phyloP scores from a whole-genome alignment of 2,329 filamentous ascomycete genomes.

The Aspergillus sojae region DNA sequence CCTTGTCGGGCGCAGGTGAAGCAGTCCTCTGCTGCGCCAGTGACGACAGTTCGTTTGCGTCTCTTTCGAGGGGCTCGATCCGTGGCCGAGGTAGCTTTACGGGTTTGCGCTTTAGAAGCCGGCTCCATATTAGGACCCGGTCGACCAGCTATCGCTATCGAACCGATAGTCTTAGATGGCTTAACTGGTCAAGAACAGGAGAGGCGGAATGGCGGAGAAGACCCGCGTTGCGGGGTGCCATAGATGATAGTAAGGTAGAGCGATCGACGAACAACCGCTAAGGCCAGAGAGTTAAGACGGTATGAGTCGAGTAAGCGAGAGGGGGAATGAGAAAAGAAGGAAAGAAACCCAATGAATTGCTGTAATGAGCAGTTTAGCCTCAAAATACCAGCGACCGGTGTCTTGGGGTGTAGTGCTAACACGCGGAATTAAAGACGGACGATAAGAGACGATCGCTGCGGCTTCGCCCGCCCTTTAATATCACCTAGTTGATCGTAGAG shows the following conservation, averaged over 20 bases:
- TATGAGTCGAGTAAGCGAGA: background rate
- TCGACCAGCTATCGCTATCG: constrained; percentile 13
- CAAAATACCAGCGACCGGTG: constrained; percentile 1
- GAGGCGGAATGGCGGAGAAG: constrained; percentile 17
- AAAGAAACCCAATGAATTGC: constrained; percentile 6
- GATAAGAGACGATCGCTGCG: constrained; percentile 18
- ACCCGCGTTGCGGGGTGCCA: constrained; percentile 24
- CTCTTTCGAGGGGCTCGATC: constrained; percentile 60
- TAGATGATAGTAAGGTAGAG: constrained; percentile 7
- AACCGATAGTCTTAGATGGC: constrained; percentile 1
- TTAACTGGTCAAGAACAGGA: constrained; percentile 1
- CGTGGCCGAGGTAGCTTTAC: constrained; percentile 27
- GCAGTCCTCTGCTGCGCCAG: constrained; percentile 91
- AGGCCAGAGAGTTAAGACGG: background rate
- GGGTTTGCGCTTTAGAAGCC: constrained; percentile 26
- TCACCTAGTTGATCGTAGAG: constrained; percentile 3
- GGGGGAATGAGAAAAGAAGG: constrained; percentile 1
- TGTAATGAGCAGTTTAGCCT: constrained; percentile 3
- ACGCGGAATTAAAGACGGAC: constrained; percentile 8
- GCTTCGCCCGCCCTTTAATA: constrained; percentile 14
- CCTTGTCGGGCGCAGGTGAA: constrained; percentile 86
- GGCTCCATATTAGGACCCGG: constrained; percentile 23
- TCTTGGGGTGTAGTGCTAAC: background rate
- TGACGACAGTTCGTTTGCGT: constrained; percentile 83
- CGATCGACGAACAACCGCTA: constrained; percentile 4